phyloP scores from a whole-genome alignment of 331 rosid genomes.

The Stylosanthes scabra region DNA sequence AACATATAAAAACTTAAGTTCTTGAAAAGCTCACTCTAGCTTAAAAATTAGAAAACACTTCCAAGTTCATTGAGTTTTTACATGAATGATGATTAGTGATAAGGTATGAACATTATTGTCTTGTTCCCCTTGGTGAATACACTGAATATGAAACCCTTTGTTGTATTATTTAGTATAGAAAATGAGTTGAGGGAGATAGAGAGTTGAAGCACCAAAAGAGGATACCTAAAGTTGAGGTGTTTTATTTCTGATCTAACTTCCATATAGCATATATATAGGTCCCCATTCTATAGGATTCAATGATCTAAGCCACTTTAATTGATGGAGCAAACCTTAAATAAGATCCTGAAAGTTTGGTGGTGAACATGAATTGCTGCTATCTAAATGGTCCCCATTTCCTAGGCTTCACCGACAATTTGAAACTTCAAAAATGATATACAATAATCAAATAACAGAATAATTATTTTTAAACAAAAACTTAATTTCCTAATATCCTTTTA shows the following conservation, averaged over 20 bases:
- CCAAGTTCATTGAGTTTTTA: too few species aligned
- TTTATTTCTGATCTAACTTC: background rate
- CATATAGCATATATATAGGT: constrained; percentile 6
- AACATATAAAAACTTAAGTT: too few species aligned
- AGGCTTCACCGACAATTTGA: constrained; percentile 10
- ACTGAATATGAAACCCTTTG: constrained; percentile 4
- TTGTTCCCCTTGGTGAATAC: constrained; percentile 1
- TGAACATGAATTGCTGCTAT: constrained; percentile 10
- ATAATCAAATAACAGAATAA: too few species aligned
- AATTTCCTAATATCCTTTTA: too few species aligned
- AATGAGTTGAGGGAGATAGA: background rate
- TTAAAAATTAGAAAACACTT: too few species aligned
- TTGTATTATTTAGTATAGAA: background rate
- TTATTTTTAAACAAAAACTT: too few species aligned
- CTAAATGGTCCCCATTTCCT: background rate
- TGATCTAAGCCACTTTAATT: background rate
- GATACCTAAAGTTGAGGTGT: constrained; percentile 13
- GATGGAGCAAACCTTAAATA: constrained; percentile 25
- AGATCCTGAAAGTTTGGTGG: constrained; percentile 36
- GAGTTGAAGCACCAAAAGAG: constrained; percentile 8
- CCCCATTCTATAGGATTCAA: constrained; percentile 17
- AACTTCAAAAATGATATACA: too few species aligned
- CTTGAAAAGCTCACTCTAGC: too few species aligned
- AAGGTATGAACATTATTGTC: background rate
- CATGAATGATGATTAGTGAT: too few species aligned